Evolutionary conservation across 345 rosid genomes (phyloP).

Genomic region (Noccaea caerulescens): DNA sequence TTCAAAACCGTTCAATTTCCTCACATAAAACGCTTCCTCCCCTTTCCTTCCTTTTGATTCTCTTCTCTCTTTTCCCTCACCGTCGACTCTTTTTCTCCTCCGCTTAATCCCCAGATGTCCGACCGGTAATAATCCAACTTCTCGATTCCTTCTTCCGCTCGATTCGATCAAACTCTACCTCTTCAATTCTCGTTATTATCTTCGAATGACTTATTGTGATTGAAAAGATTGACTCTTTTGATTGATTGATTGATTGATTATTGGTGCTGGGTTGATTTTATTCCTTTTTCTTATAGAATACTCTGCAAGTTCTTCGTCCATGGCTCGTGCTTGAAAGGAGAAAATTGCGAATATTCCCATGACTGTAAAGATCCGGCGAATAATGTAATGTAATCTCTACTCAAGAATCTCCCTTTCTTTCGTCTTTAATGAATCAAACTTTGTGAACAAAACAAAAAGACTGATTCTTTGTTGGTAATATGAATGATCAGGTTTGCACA

Average conservation of each 20-base stretch:
- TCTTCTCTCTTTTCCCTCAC: conserved; percentile 20
- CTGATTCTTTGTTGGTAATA: conserved; percentile 17
- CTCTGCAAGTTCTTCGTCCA: conserved; percentile 88
- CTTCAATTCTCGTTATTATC: not conserved
- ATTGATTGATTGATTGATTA: not conserved
- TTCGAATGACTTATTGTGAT: not conserved
- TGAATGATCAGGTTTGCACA: conserved; percentile 68
- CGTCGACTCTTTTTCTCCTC: conserved; percentile 21
- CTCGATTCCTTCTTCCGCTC: not conserved
- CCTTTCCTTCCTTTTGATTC: conserved; percentile 3
- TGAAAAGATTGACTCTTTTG: conserved; percentile 3
- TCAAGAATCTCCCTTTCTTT: not conserved
- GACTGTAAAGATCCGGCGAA: conserved; percentile 66
- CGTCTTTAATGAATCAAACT: not conserved
- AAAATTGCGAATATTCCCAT: conserved; percentile 90
- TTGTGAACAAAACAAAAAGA: not conserved
- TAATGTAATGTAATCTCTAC: conserved; percentile 53
- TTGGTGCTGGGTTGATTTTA: conserved; percentile 12
- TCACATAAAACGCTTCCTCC: conserved; percentile 19
- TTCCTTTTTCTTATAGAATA: conserved; percentile 46
- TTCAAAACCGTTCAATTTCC: conserved; percentile 31
- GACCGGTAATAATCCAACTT: conserved; percentile 26
- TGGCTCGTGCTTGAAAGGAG: conserved; percentile 93
- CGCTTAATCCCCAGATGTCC: conserved; percentile 40
- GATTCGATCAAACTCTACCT: not conserved